Percentiles rank a stretch among this genome's conserved stretches.
phyloP scores from a whole-genome alignment of 352 stramenopile genomes.

The Globisporangium yorkense region DNA sequence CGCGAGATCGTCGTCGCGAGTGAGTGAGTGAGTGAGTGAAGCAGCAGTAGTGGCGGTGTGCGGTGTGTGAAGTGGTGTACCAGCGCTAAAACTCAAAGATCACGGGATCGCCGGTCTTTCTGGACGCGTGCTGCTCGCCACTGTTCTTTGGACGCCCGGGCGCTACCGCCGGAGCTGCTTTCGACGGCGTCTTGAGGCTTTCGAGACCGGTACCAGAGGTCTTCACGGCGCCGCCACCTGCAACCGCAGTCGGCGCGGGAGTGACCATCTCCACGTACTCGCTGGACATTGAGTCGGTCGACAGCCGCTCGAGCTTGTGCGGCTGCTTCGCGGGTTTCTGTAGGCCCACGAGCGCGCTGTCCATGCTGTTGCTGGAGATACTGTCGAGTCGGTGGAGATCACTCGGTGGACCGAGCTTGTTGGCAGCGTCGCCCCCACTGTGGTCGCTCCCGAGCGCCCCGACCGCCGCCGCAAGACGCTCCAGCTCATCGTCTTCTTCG shows the following conservation, averaged over 20 bases:
- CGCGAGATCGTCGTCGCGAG: conserved; percentile 1
- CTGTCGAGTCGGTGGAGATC: neutral
- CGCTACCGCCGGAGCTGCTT: neutral
- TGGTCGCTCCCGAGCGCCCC: neutral
- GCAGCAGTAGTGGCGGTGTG: neutral
- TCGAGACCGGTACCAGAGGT: conserved; percentile 1
- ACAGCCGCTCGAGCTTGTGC: conserved; percentile 7
- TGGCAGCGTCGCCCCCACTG: neutral
- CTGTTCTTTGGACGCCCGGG: neutral
- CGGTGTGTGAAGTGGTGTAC: neutral
- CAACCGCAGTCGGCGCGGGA: neutral
- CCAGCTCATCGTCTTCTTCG: conserved; percentile 21
- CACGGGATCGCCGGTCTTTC: neutral
- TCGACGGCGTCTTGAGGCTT: conserved; percentile 3
- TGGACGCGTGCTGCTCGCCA: neutral
- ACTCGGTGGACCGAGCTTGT: neutral
- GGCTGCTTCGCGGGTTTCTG: conserved; percentile 1
- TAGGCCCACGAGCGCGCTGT: neutral
- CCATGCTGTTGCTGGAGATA: neutral
- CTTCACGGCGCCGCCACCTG: neutral
- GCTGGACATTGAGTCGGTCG: conserved; percentile 10
- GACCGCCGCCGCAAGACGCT: conserved; percentile 9
- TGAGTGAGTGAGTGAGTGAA: neutral
- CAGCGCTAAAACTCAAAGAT: conserved; percentile 11
- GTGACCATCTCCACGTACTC: conserved; percentile 12